Conservation (phyloP, 2,329 filamentous ascomycete genomes). For the Epichloe brachyelytri region DNA sequence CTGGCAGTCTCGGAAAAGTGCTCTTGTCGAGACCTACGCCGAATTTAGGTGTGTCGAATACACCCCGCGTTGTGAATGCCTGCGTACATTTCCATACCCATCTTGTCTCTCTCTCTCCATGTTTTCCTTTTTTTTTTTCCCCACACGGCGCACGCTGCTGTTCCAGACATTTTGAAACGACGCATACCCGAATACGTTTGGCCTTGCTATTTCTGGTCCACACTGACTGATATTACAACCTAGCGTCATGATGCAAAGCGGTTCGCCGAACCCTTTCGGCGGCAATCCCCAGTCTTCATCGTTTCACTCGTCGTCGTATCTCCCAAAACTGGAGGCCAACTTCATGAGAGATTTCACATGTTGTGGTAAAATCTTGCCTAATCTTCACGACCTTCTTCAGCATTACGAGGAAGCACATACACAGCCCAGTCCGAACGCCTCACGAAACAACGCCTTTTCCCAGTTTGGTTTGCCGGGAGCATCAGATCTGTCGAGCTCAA, state of each 20-base stretch:
- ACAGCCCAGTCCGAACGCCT: conserved; percentile 39
- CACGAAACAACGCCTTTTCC: conserved; percentile 27
- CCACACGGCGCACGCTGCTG: no score
- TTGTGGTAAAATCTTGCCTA: conserved; percentile 79
- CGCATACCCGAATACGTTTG: no score
- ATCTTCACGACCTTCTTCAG: conserved; percentile 85
- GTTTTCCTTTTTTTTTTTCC: background rate
- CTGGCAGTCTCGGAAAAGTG: no score
- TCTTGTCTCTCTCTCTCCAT: background rate
- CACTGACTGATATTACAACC: conserved; percentile 6
- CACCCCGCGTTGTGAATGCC: no score
- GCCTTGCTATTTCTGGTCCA: background rate
- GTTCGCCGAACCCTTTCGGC: conserved; percentile 60
- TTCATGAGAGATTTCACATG: conserved; percentile 97
- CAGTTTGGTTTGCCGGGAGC: conserved; percentile 24
- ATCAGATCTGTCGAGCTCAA: conserved; percentile 21
- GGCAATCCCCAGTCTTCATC: conserved; percentile 74
- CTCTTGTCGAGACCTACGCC: no score
- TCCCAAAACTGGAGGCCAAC: conserved; percentile 90
- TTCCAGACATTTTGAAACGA: background rate
- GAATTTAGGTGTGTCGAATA: no score
- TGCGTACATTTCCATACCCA: no score
- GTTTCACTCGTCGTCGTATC: conserved; percentile 90
- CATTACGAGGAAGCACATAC: conserved; percentile 96
- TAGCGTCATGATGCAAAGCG: conserved; percentile 91